A percentile compares a stretch with the other conserved stretches of the same genome.
Evolutionary conservation across 2,329 filamentous ascomycete species (phyloP).

Genomic region (Penicillium sp.): DNA sequence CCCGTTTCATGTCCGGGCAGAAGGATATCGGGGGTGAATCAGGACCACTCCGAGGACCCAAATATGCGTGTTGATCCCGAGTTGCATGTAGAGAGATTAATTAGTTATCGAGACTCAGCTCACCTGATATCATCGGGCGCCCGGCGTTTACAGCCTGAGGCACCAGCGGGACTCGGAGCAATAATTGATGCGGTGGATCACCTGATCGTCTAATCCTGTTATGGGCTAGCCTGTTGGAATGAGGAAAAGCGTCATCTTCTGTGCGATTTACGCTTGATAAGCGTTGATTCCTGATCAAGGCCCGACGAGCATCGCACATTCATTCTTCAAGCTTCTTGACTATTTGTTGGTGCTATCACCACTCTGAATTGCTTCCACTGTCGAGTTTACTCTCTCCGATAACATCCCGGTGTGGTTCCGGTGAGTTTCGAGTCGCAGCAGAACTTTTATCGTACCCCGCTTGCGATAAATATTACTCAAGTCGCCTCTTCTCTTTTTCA

Average conservation of each 20-base stretch:
- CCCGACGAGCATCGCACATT: neutral
- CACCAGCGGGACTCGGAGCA: conserved; percentile 4
- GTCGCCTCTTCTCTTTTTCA: no score
- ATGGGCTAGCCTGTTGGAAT: conserved; percentile 3
- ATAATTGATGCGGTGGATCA: conserved; percentile 2
- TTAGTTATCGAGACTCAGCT: conserved; percentile 14
- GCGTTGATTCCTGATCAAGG: neutral
- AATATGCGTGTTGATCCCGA: neutral
- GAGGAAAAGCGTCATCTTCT: conserved; percentile 7
- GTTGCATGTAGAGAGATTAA: conserved; percentile 1
- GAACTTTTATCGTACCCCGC: conserved; percentile 17
- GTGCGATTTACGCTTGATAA: neutral
- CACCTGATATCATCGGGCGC: conserved; percentile 25
- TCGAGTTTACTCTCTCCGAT: neutral
- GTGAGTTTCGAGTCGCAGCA: conserved; percentile 2
- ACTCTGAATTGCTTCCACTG: neutral
- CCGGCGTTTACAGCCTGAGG: conserved; percentile 16
- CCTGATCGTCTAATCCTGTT: neutral
- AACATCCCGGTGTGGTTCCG: neutral
- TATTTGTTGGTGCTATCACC: neutral
- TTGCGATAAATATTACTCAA: conserved; percentile 8
- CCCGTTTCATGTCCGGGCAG: conserved; percentile 28
- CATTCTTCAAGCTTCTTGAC: neutral
- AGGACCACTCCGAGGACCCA: neutral
- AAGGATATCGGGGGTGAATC: neutral